These are phyloP conservation scores for Omphalotus olearius DNA, from an alignment of 1,284 basidiomycete genomes.

Conservation along the genomic window DNA sequence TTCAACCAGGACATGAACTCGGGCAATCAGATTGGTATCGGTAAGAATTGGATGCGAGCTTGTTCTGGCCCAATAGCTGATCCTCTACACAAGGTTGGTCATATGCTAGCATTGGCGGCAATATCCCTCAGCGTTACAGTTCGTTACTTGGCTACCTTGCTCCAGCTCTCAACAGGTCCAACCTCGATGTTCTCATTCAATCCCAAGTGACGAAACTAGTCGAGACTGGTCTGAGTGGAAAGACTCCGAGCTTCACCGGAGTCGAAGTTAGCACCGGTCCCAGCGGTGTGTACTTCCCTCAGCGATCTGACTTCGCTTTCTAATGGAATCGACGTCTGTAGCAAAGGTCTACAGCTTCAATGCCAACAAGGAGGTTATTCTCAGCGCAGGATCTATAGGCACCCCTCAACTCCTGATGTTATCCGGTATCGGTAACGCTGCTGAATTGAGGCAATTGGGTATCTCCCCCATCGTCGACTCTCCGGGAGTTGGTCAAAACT, in stretches of 20 bases:
- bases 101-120: neutral
- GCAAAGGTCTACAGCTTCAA: conserved; percentile 3
- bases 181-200: conserved; percentile 4
- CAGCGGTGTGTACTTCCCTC: neutral
- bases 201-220: neutral
- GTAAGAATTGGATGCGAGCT: neutral
- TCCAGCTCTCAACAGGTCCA: neutral
- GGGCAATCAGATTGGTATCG: neutral
- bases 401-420: conserved; percentile 8
- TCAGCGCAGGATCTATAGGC: conserved; percentile 10
- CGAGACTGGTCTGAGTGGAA: neutral
- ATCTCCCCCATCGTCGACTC: conserved; percentile 4
- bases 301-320: neutral
- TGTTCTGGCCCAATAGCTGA: no score
- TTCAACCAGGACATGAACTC: conserved; percentile 3
- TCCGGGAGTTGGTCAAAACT: conserved; percentile 8
- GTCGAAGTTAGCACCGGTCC: neutral
- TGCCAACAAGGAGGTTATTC: conserved; percentile 11
- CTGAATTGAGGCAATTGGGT: conserved; percentile 3
- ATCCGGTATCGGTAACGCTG: conserved; percentile 11
- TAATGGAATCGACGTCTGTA: neutral
- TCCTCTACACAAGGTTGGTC: neutral
- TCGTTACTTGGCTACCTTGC: neutral
- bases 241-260: neutral
- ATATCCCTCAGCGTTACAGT: neutral